These are phyloP conservation scores for Alloteropsis semialata DNA, from an alignment of 176 grass and related monocot genomes.

Conservation along the genomic window DNA sequence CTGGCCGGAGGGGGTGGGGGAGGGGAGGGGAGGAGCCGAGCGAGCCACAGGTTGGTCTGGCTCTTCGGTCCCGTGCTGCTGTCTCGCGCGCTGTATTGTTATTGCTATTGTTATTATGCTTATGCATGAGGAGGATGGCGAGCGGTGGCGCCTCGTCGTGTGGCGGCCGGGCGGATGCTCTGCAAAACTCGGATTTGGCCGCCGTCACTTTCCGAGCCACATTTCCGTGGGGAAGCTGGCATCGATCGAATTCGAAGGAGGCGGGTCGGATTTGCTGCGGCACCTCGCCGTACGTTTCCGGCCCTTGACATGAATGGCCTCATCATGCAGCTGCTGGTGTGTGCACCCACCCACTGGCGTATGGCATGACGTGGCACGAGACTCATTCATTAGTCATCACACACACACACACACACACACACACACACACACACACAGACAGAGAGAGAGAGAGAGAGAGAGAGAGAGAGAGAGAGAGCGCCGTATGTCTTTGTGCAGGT, in stretches of 20 bases:
- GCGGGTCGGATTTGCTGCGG: background rate
- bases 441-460: no score
- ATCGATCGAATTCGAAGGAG: background rate
- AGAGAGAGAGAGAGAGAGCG: no score
- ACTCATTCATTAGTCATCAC: no score
- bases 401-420: no score
- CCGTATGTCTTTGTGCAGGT: background rate
- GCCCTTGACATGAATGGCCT: no score
- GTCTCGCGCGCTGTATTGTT: background rate
- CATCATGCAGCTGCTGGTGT: no score
- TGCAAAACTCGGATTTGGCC: conserved; percentile 31
- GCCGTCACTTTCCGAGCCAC: conserved; percentile 2
- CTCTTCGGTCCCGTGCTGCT: background rate
- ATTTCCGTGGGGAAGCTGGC: background rate
- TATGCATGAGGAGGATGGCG: background rate
- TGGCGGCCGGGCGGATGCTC: background rate
- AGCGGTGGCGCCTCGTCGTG: background rate
- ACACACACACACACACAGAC: no score
- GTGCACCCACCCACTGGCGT: background rate
- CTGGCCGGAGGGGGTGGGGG: background rate
- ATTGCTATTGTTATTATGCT: no score
- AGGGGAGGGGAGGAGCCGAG: background rate
- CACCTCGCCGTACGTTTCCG: no score
- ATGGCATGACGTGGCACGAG: background rate
- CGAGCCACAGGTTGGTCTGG: background rate